These are phyloP conservation scores for Phialemoniopsis sp. DNA, from an alignment of 2,329 filamentous ascomycete species.

Conservation along the genomic window DNA sequence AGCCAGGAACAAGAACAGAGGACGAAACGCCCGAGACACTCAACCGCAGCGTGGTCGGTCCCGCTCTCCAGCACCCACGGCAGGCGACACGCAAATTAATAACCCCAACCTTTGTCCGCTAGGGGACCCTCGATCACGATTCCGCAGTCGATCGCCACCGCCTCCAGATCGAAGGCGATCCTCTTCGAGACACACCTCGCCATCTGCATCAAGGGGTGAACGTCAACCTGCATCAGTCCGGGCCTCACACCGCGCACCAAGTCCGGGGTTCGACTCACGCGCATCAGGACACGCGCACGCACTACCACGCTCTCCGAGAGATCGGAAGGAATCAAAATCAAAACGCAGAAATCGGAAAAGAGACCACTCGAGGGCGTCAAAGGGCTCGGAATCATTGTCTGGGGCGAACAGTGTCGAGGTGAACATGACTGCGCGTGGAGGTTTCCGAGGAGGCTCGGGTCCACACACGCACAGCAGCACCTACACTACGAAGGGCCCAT, in stretches of 20 bases:
- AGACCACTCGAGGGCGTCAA: conserved; percentile 31
- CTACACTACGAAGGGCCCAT: conserved; percentile 30
- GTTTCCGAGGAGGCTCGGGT: conserved; percentile 29
- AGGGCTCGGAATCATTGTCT: conserved; percentile 30
- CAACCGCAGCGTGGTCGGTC: conserved; percentile 17
- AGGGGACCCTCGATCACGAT: conserved; percentile 13
- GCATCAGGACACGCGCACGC: neutral
- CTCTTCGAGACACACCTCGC: conserved; percentile 13
- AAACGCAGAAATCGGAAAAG: conserved; percentile 26
- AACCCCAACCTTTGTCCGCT: conserved; percentile 11
- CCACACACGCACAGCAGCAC: conserved; percentile 18
- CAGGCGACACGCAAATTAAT: conserved; percentile 7
- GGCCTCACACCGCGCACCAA: conserved; percentile 12
- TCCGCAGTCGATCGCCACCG: conserved; percentile 6
- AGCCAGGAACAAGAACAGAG: conserved; percentile 14
- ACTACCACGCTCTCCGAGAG: conserved; percentile 10
- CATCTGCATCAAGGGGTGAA: conserved; percentile 7
- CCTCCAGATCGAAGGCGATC: conserved; percentile 12
- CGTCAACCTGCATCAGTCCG: conserved; percentile 15
- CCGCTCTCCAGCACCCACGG: conserved; percentile 13
- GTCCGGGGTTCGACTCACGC: conserved; percentile 9
- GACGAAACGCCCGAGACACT: conserved; percentile 8
- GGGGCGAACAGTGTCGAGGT: conserved; percentile 47
- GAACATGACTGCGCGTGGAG: conserved; percentile 40
- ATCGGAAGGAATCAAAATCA: conserved; percentile 5